Conservation (phyloP, 768 basidiomycete genomes). For the Russula virescens region DNA sequence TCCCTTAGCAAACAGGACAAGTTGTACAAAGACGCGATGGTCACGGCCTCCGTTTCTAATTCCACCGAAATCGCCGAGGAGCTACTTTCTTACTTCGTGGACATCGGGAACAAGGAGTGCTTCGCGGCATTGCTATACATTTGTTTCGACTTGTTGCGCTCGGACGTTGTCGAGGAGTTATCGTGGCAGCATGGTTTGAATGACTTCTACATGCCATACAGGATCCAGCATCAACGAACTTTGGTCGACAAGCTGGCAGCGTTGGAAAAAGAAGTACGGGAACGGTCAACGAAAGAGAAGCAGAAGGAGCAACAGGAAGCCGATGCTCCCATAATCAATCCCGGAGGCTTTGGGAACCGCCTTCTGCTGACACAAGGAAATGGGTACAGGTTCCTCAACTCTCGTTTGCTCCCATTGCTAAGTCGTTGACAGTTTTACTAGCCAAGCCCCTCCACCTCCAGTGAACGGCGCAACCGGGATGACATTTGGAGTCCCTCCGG, state of each 20-base stretch:
- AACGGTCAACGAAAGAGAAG: constrained; percentile 77
- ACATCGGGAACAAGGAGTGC: constrained; percentile 98
- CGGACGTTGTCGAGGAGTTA: constrained; percentile 89
- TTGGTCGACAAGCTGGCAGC: constrained; percentile 69
- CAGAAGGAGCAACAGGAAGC: constrained; percentile 89
- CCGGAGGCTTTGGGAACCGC: constrained; percentile 56
- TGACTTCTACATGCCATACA: constrained; percentile 97
- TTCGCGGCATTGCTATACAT: constrained; percentile 86
- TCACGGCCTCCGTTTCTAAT: constrained; percentile 81
- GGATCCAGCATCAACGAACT: constrained; percentile 79
- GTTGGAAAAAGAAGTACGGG: constrained; percentile 86
- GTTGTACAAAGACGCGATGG: constrained; percentile 93
- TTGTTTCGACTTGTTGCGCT: constrained; percentile 92
- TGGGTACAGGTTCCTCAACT: constrained; percentile 34
- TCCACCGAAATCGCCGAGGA: constrained; percentile 93
- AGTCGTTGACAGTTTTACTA: constrained; percentile 43
- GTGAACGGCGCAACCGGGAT: constrained; percentile 51
- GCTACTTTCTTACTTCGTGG: constrained; percentile 91
- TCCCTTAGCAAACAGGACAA: constrained; percentile 93
- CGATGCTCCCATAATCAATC: constrained; percentile 83
- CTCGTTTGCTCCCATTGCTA: constrained; percentile 3
- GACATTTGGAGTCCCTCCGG: constrained; percentile 49
- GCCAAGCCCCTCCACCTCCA: constrained; percentile 53
- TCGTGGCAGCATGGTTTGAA: constrained; percentile 96
- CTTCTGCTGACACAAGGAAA: constrained; percentile 73